Conservation (phyloP, 2,329 filamentous ascomycete species). For the Colletotrichum liriopes region DNA sequence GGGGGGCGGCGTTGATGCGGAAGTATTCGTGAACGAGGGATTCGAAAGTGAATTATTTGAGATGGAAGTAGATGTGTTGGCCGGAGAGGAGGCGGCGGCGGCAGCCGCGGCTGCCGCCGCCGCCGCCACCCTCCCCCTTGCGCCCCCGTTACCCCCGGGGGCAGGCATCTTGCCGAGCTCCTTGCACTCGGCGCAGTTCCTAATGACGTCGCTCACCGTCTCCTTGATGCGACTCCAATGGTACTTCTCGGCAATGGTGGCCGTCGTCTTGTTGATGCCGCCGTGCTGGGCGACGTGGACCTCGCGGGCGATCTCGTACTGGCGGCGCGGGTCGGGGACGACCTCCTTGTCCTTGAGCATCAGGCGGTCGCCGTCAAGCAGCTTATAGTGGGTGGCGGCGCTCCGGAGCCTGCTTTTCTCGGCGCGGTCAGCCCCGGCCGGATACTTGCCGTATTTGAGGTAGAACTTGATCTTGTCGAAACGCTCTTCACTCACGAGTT, state of each 20-base stretch:
- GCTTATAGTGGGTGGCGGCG: slow-evolving; percentile 95
- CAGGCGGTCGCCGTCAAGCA: slow-evolving; percentile 82
- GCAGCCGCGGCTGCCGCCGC: slow-evolving; percentile 12
- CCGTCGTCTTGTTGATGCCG: slow-evolving; percentile 98
- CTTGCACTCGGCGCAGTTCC: slow-evolving; percentile 92
- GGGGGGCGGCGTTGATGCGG: slow-evolving; percentile 15
- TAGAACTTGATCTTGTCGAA: slow-evolving; percentile 99
- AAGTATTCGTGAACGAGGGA: slow-evolving; percentile 4
- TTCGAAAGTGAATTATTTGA: slow-evolving; percentile 19
- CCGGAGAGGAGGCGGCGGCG: slow-evolving; percentile 1
- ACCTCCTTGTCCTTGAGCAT: slow-evolving; percentile 99
- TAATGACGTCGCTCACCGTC: slow-evolving; percentile 94
- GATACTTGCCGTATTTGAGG: slow-evolving; percentile 94
- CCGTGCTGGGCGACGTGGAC: slow-evolving; percentile 85
- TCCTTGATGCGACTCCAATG: slow-evolving; percentile 99
- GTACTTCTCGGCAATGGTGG: slow-evolving; percentile 91
- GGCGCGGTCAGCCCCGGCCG: slow-evolving; percentile 90
- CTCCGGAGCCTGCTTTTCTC: slow-evolving; percentile 96
- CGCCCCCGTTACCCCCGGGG: slow-evolving; percentile 24
- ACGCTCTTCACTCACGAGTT: slow-evolving; percentile 92
- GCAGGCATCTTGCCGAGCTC: slow-evolving; percentile 75
- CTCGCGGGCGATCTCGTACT: slow-evolving; percentile 89
- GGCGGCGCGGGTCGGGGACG: slow-evolving; percentile 88
- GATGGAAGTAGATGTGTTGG: slow-evolving; percentile 12
- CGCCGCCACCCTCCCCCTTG: slow-evolving; percentile 28